These are phyloP conservation scores for Aspergillus proliferans DNA, from an alignment of 2,329 filamentous ascomycete genomes.

Conservation along the genomic window DNA sequence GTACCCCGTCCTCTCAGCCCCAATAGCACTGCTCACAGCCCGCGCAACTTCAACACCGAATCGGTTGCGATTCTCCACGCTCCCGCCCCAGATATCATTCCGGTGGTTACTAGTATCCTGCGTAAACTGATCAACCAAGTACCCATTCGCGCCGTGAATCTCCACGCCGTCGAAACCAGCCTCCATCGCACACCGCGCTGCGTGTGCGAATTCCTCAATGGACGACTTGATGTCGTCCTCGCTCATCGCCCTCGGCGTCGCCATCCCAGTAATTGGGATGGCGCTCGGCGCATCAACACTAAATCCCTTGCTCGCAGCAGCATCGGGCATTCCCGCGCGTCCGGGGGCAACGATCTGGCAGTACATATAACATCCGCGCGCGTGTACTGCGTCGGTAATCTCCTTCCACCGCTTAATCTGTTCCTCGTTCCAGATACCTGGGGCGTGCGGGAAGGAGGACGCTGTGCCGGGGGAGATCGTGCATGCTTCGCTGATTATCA, in stretches of 20 bases:
- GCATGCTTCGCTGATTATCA: slow-evolving; percentile 53
- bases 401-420: slow-evolving; percentile 54
- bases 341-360: slow-evolving; percentile 57
- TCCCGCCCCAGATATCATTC: slow-evolving; percentile 45
- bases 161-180: slow-evolving; percentile 49
- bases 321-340: slow-evolving; percentile 38
- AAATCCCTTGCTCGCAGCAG: background rate
- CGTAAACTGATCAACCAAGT: slow-evolving; percentile 46
- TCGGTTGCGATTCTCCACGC: slow-evolving; percentile 44
- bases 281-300: slow-evolving; percentile 21
- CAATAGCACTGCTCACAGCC: slow-evolving; percentile 35
- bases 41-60: slow-evolving; percentile 49
- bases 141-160: slow-evolving; percentile 44
- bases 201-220: slow-evolving; percentile 35
- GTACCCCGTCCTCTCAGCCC: slow-evolving; percentile 36
- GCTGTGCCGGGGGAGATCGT: slow-evolving; percentile 39
- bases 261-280: slow-evolving; percentile 25
- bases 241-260: slow-evolving; percentile 22
- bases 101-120: slow-evolving; percentile 43
- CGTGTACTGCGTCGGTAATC: slow-evolving; percentile 56
- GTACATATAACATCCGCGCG: slow-evolving; percentile 53
- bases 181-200: slow-evolving; percentile 46
- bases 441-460: slow-evolving; percentile 45
- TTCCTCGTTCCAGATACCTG: slow-evolving; percentile 49
- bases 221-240: slow-evolving; percentile 37